A percentile compares a stretch with the other conserved stretches of the same genome.
phyloP scores from a whole-genome alignment of 495 filamentous ascomycete genomes.

The Hyaloscypha variabilis region DNA sequence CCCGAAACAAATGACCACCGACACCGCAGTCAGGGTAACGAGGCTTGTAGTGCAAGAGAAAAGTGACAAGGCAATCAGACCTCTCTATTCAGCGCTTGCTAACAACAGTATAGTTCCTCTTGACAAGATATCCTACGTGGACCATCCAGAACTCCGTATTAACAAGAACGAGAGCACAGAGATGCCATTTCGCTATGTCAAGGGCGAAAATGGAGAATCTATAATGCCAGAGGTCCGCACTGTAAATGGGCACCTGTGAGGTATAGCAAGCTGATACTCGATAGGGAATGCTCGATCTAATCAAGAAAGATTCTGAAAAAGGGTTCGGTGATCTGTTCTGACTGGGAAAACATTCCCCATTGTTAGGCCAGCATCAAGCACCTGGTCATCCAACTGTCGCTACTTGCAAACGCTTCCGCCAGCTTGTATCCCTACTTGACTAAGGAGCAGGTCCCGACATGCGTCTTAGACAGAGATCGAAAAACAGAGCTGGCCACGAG shows the following conservation, averaged over 20 bases:
- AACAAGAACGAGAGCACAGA: slow-evolving; percentile 90
- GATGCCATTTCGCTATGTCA: slow-evolving; percentile 98
- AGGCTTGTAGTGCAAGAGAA: slow-evolving; percentile 83
- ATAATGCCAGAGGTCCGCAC: slow-evolving; percentile 84
- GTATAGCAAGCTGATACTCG: slow-evolving; percentile 12
- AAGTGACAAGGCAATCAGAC: slow-evolving; percentile 52
- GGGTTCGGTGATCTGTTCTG: slow-evolving; percentile 84
- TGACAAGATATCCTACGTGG: slow-evolving; percentile 75
- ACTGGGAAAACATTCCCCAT: too few relatives aligned
- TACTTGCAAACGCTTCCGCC: too few relatives aligned
- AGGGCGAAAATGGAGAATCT: slow-evolving; percentile 68
- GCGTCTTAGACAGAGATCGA: too few relatives aligned
- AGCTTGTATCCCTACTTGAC: too few relatives aligned
- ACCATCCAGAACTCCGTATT: slow-evolving; percentile 86
- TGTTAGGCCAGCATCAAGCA: too few relatives aligned
- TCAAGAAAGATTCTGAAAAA: slow-evolving; percentile 93
- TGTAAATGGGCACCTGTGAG: background rate
- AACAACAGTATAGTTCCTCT: slow-evolving; percentile 59
- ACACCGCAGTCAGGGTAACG: slow-evolving; percentile 93
- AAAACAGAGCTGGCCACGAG: too few relatives aligned
- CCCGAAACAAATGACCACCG: slow-evolving; percentile 96
- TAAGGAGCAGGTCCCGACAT: too few relatives aligned
- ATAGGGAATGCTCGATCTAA: slow-evolving; percentile 92
- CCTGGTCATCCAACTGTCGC: too few relatives aligned
- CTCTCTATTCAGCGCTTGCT: background rate